Conservation (phyloP, 2,329 filamentous ascomycete genomes). For the Colletotrichum graminicola region DNA sequence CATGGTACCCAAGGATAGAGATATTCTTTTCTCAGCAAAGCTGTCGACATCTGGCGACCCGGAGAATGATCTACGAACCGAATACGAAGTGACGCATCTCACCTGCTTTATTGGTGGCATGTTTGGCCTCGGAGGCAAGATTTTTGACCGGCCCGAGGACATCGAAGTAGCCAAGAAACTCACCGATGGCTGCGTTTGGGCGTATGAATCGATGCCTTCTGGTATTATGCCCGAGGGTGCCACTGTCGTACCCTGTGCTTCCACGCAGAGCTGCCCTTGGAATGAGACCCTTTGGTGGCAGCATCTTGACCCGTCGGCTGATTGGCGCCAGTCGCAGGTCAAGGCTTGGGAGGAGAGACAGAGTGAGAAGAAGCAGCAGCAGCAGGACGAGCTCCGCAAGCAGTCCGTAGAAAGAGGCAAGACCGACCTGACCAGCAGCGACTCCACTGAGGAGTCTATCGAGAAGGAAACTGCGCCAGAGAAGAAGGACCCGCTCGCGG, state of each 20-base stretch:
- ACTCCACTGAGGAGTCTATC: background rate
- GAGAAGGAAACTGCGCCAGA: background rate
- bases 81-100: slow-evolving; percentile 74
- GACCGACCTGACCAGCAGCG: background rate
- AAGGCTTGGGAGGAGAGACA: slow-evolving; percentile 60
- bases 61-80: slow-evolving; percentile 54
- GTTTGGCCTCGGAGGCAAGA: slow-evolving; percentile 74
- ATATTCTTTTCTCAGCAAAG: slow-evolving; percentile 81
- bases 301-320: slow-evolving; percentile 60
- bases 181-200: slow-evolving; percentile 78
- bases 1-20: slow-evolving; percentile 73
- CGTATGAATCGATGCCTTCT: slow-evolving; percentile 69
- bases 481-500: slow-evolving; percentile 33
- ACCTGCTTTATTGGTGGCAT: slow-evolving; percentile 79
- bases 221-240: slow-evolving; percentile 76
- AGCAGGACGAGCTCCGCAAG: slow-evolving; percentile 47
- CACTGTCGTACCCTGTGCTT: slow-evolving; percentile 62
- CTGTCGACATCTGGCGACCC: slow-evolving; percentile 61
- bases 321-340: slow-evolving; percentile 58
- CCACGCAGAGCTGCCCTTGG: slow-evolving; percentile 63
- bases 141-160: slow-evolving; percentile 70
- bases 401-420: slow-evolving; percentile 26
- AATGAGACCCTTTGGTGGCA: slow-evolving; percentile 64
- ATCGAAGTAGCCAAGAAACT: slow-evolving; percentile 73
- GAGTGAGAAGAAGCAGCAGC: slow-evolving; percentile 50